These are phyloP conservation scores for Eragrostis nindensis DNA, from an alignment of 176 grass and related monocot species.

Conservation along the genomic window DNA sequence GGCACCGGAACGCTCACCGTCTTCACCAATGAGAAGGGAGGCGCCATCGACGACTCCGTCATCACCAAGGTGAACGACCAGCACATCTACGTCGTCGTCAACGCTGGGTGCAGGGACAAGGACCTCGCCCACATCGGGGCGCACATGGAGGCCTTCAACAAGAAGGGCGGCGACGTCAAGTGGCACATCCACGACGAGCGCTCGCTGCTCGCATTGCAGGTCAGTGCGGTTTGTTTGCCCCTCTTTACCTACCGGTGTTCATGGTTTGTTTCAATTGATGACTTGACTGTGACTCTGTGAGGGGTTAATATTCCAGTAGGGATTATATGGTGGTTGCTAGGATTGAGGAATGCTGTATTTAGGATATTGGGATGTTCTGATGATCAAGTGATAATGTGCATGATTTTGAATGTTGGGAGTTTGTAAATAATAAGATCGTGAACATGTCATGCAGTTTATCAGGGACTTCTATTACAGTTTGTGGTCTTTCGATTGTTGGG, in stretches of 20 bases:
- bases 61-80: conserved; percentile 77
- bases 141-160: conserved; percentile 84
- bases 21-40: conserved; percentile 87
- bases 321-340: background rate
- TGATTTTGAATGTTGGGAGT: background rate
- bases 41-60: conserved; percentile 87
- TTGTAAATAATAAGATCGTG: background rate
- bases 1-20: conserved; percentile 82
- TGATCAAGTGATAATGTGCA: background rate
- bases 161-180: conserved; percentile 74
- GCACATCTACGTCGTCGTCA: conserved; percentile 95
- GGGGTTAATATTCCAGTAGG: background rate
- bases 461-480: background rate
- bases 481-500: background rate
- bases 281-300: background rate
- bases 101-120: conserved; percentile 96
- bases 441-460: background rate
- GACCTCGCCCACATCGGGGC: conserved; percentile 85
- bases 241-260: background rate
- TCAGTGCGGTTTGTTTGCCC: background rate
- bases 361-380: background rate
- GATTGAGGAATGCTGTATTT: conserved; percentile 17
- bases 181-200: conserved; percentile 98
- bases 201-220: conserved; percentile 91
- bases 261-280: background rate